Evolutionary conservation across 202 grass and related monocot species (phyloP), one percentile per base, ranked within the genome.

Genomic region (Eragrostis tef): DNA sequence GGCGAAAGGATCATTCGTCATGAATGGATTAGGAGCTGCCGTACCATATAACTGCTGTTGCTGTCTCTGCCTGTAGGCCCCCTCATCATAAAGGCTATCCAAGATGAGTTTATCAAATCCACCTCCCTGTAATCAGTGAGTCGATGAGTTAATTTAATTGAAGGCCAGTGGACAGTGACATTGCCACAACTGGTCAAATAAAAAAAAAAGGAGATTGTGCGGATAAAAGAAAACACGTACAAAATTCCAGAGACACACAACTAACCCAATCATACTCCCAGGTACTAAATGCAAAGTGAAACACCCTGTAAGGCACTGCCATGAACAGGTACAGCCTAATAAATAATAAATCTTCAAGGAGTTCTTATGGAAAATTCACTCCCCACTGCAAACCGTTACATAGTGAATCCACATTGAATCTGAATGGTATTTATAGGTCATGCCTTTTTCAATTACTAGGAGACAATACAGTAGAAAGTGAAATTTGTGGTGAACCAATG

Each of bases 31-130:
- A 76, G 87, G 86, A 45, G 78, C 84, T 51, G 89, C 52, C 12
- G 90, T 74, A 73, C 89, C 89, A 34, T 95, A 93, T 21, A 81
- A 65, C 77, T 93, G 96, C 43, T 89, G 92, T 15, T 97, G 92
- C 51, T 91, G 93, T 49, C 77, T 87, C 85, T 88, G 90, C 69
- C 93, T 91, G 59, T 92, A 99, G 53, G 73, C 87, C 29, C 90
- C 96, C 14, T 99, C 90, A 50, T 96, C 93, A 43, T 99, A 96
- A 39, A 99, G 91, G 69, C 90, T 96, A 64, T 90, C 93, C 70
- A 96, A 86, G 29, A 87, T 93, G 77, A 99, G 89, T 64, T 93
- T 96, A 83, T 99, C 93, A 39, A 99, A 90, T 59, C 93, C 90
- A 86, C 90, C 96, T 77, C 72, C 96, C 96, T 98, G 90, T 70